phyloP scores from a whole-genome alignment of 2,329 filamentous ascomycete genomes.

The Blastomyces parvus region DNA sequence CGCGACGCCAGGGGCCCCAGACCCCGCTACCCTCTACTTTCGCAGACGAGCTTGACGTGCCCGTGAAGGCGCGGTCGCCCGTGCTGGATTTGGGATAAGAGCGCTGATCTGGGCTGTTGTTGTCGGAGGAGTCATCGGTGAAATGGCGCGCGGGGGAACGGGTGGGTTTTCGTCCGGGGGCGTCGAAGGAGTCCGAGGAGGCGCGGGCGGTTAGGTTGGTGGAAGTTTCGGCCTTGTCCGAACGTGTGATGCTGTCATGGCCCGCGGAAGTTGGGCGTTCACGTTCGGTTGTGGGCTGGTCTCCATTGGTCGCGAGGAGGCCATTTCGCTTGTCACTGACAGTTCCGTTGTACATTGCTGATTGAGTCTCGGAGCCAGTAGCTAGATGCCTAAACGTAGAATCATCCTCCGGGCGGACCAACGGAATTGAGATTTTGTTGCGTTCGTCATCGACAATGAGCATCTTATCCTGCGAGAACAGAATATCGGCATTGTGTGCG shows the following conservation, averaged over 20 bases:
- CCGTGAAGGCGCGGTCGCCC: constrained; percentile 23
- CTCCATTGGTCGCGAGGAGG: neutral
- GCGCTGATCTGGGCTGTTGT: constrained; percentile 13
- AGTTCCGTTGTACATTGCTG: neutral
- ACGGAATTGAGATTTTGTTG: constrained; percentile 78
- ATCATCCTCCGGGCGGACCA: constrained; percentile 87
- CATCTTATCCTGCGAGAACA: constrained; percentile 87
- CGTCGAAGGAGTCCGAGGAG: constrained; percentile 20
- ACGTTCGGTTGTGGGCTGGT: neutral
- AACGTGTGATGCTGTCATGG: constrained; percentile 24
- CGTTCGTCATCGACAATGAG: constrained; percentile 77
- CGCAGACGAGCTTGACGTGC: constrained; percentile 18
- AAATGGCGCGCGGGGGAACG: constrained; percentile 14
- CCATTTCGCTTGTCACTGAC: neutral
- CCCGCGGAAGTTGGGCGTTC: neutral
- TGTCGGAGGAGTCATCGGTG: constrained; percentile 12
- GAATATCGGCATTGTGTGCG: constrained; percentile 75
- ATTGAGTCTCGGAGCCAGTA: constrained; percentile 40
- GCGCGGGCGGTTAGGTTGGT: constrained; percentile 20
- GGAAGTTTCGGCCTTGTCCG: constrained; percentile 21
- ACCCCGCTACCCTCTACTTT: constrained; percentile 44
- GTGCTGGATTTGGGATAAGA: constrained; percentile 20
- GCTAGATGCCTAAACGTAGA: constrained; percentile 65
- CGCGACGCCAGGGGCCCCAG: constrained; percentile 61
- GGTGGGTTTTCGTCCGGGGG: constrained; percentile 17